Conservation (phyloP, 2,329 filamentous ascomycete species). For the Alternaria viburni region DNA sequence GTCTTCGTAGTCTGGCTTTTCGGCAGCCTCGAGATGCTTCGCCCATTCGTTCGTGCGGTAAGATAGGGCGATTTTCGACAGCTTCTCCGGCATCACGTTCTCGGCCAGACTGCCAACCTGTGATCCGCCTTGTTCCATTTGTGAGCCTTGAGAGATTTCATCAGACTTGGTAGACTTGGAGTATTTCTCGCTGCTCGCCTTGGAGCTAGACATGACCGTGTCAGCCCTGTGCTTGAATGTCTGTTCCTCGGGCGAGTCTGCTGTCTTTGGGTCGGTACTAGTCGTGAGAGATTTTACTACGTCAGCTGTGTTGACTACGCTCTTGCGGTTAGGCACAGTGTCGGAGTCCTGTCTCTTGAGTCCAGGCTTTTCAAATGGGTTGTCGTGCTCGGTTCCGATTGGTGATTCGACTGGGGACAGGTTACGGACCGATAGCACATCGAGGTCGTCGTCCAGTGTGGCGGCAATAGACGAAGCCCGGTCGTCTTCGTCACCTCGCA, state of each 20-base stretch:
- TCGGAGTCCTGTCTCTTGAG: background rate
- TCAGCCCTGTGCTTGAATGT: conserved; percentile 20
- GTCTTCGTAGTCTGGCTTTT: conserved; percentile 71
- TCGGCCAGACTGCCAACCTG: conserved; percentile 49
- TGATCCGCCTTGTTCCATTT: conserved; percentile 45
- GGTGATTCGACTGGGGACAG: conserved; percentile 38
- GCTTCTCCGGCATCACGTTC: conserved; percentile 69
- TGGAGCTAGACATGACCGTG: conserved; percentile 21
- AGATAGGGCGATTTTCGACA: conserved; percentile 78
- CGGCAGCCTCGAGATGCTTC: conserved; percentile 82
- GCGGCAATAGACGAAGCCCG: conserved; percentile 57
- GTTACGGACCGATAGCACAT: conserved; percentile 45
- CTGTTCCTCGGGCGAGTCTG: conserved; percentile 11
- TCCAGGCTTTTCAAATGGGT: background rate
- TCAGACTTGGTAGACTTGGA: conserved; percentile 53
- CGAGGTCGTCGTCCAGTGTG: conserved; percentile 65
- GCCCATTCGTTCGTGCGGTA: conserved; percentile 97
- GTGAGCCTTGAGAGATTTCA: conserved; percentile 28
- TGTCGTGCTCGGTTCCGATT: conserved; percentile 21
- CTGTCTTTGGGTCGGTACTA: conserved; percentile 42
- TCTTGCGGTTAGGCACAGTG: background rate
- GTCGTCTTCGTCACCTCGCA: conserved; percentile 47
- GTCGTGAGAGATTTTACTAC: conserved; percentile 25
- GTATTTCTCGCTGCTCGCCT: conserved; percentile 25
- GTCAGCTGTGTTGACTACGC: background rate